Conservation (phyloP, 2,329 filamentous ascomycete species). For the Grosmannia huntii region DNA sequence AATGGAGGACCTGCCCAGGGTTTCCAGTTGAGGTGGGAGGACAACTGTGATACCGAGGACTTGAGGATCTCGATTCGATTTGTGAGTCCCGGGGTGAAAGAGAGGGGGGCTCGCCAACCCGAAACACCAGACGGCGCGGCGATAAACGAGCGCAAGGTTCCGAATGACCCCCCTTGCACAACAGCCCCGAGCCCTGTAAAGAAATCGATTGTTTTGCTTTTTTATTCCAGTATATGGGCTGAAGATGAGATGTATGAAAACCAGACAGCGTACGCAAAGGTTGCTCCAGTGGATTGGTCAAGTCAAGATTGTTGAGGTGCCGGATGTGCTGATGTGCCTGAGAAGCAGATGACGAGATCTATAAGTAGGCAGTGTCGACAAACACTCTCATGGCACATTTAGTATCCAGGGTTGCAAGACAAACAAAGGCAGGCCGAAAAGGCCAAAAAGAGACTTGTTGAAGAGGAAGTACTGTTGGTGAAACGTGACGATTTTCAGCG, state of each 20-base stretch:
- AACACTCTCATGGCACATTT: neutral
- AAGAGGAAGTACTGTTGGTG: neutral
- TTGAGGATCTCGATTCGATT: neutral
- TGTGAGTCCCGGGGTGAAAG: neutral
- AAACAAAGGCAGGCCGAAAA: neutral
- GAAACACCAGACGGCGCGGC: conserved; percentile 12
- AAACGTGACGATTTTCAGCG: neutral
- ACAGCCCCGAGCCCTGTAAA: conserved; percentile 7
- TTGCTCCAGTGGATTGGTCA: neutral
- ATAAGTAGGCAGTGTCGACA: neutral
- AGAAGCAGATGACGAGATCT: neutral
- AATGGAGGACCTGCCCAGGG: neutral
- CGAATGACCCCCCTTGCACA: conserved; percentile 7
- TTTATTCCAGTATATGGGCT: neutral
- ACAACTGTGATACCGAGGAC: neutral
- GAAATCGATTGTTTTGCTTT: neutral
- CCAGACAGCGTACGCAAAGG: neutral
- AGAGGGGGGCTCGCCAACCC: conserved; percentile 11
- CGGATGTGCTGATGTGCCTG: neutral
- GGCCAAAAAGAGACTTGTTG: neutral
- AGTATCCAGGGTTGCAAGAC: neutral
- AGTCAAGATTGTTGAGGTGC: neutral
- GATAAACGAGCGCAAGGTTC: conserved; percentile 7
- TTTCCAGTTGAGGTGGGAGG: neutral
- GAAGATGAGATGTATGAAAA: neutral